Evolutionary conservation across 2,329 filamentous ascomycete genomes (phyloP).

Genomic region (Fusarium annulatum): DNA sequence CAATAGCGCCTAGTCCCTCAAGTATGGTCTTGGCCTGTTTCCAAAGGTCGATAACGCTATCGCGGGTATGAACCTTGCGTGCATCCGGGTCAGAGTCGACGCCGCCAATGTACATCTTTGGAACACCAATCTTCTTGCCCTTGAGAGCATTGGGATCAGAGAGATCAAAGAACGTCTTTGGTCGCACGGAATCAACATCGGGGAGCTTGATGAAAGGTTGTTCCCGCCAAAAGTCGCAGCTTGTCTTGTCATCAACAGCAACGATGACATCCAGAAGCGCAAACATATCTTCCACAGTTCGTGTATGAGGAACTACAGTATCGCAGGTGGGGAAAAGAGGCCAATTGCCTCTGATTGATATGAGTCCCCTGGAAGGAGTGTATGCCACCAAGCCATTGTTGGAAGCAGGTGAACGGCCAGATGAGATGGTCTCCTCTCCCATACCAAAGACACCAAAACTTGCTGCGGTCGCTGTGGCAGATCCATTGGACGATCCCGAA

Average conservation of each 20-base stretch:
- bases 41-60: not conserved
- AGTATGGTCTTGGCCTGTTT: not conserved
- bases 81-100: not conserved
- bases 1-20: not conserved
- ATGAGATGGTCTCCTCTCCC: not conserved
- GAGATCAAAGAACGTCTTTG: not conserved
- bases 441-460: not conserved
- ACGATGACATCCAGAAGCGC: conserved; percentile 18
- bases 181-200: not conserved
- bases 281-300: conserved; percentile 22
- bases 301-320: conserved; percentile 19
- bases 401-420: conserved; percentile 9
- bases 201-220: conserved; percentile 17
- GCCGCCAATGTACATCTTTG: conserved; percentile 21
- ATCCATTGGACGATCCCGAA: not conserved
- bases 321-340: conserved; percentile 20
- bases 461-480: not conserved
- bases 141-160: not conserved
- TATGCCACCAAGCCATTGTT: conserved; percentile 28
- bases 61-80: not conserved
- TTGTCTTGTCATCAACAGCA: not conserved
- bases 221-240: conserved; percentile 25
- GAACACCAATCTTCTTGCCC: conserved; percentile 17
- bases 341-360: conserved; percentile 30
- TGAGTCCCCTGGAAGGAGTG: conserved; percentile 20